A percentile compares a stretch with the other conserved stretches of the same genome.
Conservation (phyloP, 805 yeast genomes). For the Saturnispora besseyi region DNA sequence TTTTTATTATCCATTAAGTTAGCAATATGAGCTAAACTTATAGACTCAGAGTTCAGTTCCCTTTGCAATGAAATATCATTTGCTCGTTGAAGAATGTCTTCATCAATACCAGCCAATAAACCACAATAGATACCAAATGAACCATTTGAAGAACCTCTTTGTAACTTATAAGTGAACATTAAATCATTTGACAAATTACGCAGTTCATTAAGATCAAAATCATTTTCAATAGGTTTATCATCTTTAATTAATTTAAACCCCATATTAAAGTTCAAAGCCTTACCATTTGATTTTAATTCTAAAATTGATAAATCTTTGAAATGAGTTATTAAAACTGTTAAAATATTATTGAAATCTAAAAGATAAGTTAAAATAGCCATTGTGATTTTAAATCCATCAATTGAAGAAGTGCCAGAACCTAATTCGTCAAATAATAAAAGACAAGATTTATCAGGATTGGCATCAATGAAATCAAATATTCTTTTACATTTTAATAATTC, state of each 20-base stretch:
- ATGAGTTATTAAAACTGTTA: conserved; percentile 77
- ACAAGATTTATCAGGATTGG: conserved; percentile 30
- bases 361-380: conserved; percentile 58
- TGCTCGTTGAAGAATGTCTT: conserved; percentile 38
- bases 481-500: conserved; percentile 61
- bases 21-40: neutral
- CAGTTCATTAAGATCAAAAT: conserved; percentile 20
- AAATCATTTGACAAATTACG: conserved; percentile 24
- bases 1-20: neutral
- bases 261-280: conserved; percentile 61
- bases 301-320: conserved; percentile 57
- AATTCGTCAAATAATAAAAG: conserved; percentile 65
- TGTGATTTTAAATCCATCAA: conserved; percentile 79
- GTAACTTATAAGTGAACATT: conserved; percentile 44
- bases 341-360: conserved; percentile 35
- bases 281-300: conserved; percentile 29
- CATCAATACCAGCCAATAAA: conserved; percentile 55
- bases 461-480: conserved; percentile 42
- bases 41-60: conserved; percentile 9
- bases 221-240: conserved; percentile 2
- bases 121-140: conserved; percentile 88
- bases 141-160: conserved; percentile 42
- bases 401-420: conserved; percentile 62
- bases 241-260: conserved; percentile 32
- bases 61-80: conserved; percentile 25